A percentile compares a stretch with the other conserved stretches of the same genome.
Conservation (phyloP, 2,329 filamentous ascomycete genomes). For the Hymenoscyphus repandus region DNA sequence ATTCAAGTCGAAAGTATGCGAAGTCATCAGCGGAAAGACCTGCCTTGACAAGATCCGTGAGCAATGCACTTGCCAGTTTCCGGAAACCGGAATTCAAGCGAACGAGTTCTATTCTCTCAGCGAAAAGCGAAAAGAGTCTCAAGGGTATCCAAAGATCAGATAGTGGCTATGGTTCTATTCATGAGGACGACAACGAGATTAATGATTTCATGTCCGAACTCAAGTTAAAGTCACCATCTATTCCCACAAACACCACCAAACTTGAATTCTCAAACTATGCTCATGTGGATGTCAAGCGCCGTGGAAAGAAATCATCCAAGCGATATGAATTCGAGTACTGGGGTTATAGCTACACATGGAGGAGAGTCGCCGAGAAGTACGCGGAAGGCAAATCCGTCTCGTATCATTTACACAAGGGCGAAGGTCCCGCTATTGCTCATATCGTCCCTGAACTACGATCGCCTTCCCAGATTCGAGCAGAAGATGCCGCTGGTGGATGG, state of each 20-base stretch:
- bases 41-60: conserved; percentile 48
- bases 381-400: conserved; percentile 59
- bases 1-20: conserved; percentile 66
- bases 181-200: conserved; percentile 29
- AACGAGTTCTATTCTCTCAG: conserved; percentile 19
- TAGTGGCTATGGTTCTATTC: conserved; percentile 52
- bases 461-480: conserved; percentile 62
- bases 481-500: conserved; percentile 79
- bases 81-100: conserved; percentile 46
- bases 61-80: conserved; percentile 41
- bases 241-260: conserved; percentile 72
- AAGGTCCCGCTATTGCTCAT: conserved; percentile 65
- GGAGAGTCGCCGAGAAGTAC: conserved; percentile 64
- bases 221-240: conserved; percentile 18
- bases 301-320: conserved; percentile 61
- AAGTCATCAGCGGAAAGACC: conserved; percentile 41
- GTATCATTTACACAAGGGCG: conserved; percentile 72
- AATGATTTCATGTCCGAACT: conserved; percentile 27
- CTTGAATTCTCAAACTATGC: conserved; percentile 98
- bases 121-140: conserved; percentile 13
- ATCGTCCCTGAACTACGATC: conserved; percentile 77
- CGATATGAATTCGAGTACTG: conserved; percentile 93
- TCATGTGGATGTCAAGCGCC: conserved; percentile 74
- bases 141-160: conserved; percentile 34
- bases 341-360: conserved; percentile 83